Base-by-base conservation (phyloP, 257 asterid genomes). In the Ligustrum vulgare region DNA sequence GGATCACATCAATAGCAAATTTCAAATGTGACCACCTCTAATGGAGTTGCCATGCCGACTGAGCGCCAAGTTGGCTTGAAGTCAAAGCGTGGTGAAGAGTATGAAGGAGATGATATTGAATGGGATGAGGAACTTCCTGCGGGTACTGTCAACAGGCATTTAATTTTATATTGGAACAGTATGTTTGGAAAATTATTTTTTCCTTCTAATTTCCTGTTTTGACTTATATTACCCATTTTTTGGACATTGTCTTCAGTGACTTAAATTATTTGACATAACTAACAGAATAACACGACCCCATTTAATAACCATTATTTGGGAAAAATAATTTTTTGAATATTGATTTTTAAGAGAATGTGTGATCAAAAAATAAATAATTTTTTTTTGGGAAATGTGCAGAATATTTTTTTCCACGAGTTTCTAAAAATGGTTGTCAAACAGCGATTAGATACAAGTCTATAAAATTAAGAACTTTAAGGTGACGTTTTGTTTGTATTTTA, bases 31-130 rank as follows among this genome's bases (percentile, higher is more conserved):
- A 69, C 69, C 6, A 56, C 43, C 43, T 23, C 82, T 8, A 76
- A 72, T 74, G 90, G 75, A 72, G 86, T 75, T 71, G 34, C 16
- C 41, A 56, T 70, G 18, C 76, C 83, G 20, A 71, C 80, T 4
- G 93, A 89, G 75, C 95, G 98, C 67, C 96, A 88, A 83, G 86
- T 91, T 74, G 98, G 99, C 79, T 74, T 81, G 88, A 95, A 93
- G 80, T 79, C 87, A 28, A 91, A 87, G 75, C 94, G 90, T 35
- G 89, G 83, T 39, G 94, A 86, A 43, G 85, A 85, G 33, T 85
- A 79, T 34, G 93, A 86, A 36, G 91, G 78, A 72, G 96, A 88
- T 71, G 96, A 87, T 64, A 81, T 80, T 49, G 97, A 91, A 75
- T 93, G 97, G 97, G 93, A 85, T 84, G 99, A 90, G 72, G 96